Conservation (phyloP, 2,329 filamentous ascomycete genomes). For the Botrytis pseudocinerea region DNA sequence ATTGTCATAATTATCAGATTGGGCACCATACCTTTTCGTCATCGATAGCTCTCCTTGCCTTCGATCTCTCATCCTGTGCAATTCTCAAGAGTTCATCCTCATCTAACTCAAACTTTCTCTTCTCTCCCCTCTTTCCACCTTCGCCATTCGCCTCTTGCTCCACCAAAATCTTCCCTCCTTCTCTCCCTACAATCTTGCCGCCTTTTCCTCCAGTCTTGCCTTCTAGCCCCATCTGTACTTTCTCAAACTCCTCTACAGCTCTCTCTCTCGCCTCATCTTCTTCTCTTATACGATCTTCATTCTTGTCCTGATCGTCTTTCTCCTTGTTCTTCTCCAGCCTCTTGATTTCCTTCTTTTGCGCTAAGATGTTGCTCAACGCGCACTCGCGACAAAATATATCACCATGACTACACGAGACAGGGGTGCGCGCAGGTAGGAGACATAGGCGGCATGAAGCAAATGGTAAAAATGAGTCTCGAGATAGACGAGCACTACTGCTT, state of each 20-base stretch:
- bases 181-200: constrained; percentile 45
- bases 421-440: constrained; percentile 75
- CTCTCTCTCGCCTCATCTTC: constrained; percentile 70
- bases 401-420: constrained; percentile 79
- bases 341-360: constrained; percentile 90
- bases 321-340: constrained; percentile 69
- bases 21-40: constrained; percentile 62
- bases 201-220: constrained; percentile 42
- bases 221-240: constrained; percentile 70
- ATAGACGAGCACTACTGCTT: constrained; percentile 77
- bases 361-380: constrained; percentile 84
- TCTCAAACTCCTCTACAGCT: constrained; percentile 80
- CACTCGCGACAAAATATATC: constrained; percentile 97
- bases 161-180: constrained; percentile 47
- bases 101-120: constrained; percentile 81
- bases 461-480: constrained; percentile 86
- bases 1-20: not conserved
- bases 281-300: constrained; percentile 58
- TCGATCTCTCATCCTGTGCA: constrained; percentile 67
- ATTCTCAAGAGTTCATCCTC: constrained; percentile 73
- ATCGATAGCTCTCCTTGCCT: constrained; percentile 68
- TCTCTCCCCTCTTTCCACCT: constrained; percentile 46
- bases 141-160: constrained; percentile 40
- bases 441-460: constrained; percentile 90
- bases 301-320: constrained; percentile 59